Evolutionary conservation across 495 filamentous ascomycete species (phyloP).

Genomic region (Penicillium pancosmium): DNA sequence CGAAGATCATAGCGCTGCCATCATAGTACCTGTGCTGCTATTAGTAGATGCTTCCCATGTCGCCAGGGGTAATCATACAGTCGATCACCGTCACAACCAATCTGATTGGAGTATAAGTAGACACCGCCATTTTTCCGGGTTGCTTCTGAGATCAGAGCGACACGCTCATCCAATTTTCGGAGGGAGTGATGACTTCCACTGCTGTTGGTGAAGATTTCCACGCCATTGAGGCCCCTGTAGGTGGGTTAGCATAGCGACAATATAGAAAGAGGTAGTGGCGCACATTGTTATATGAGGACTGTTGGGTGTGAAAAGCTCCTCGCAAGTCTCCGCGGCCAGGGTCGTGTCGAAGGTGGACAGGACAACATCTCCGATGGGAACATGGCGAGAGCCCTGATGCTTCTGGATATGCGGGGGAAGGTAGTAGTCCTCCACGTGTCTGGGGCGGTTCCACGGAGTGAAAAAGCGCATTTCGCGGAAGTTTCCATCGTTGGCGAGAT

Average conservation of each 20-base stretch:
- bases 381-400: slow-evolving; percentile 58
- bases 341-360: slow-evolving; percentile 71
- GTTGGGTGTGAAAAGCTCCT: slow-evolving; percentile 73
- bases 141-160: slow-evolving; percentile 72
- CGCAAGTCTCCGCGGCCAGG: slow-evolving; percentile 72
- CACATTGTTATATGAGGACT: slow-evolving; percentile 21
- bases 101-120: slow-evolving; percentile 72
- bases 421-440: slow-evolving; percentile 68
- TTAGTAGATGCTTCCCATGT: not conserved
- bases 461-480: slow-evolving; percentile 56
- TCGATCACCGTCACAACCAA: slow-evolving; percentile 70
- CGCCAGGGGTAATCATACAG: slow-evolving; percentile 19
- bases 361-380: slow-evolving; percentile 74
- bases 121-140: slow-evolving; percentile 70
- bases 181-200: slow-evolving; percentile 70
- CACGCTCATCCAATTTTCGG: slow-evolving; percentile 72
- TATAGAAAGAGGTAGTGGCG: not conserved
- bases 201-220: slow-evolving; percentile 77
- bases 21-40: slow-evolving; percentile 51
- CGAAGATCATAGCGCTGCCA: slow-evolving; percentile 72
- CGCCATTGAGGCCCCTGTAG: slow-evolving; percentile 31
- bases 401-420: slow-evolving; percentile 62
- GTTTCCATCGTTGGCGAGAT: slow-evolving; percentile 61
- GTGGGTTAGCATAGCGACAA: slow-evolving; percentile 16
- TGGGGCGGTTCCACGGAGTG: slow-evolving; percentile 60